A percentile compares a stretch with the other conserved stretches of the same genome.
phyloP scores from a whole-genome alignment of 192 early-diverging fungal genomes.

The Piromyces finnis region DNA sequence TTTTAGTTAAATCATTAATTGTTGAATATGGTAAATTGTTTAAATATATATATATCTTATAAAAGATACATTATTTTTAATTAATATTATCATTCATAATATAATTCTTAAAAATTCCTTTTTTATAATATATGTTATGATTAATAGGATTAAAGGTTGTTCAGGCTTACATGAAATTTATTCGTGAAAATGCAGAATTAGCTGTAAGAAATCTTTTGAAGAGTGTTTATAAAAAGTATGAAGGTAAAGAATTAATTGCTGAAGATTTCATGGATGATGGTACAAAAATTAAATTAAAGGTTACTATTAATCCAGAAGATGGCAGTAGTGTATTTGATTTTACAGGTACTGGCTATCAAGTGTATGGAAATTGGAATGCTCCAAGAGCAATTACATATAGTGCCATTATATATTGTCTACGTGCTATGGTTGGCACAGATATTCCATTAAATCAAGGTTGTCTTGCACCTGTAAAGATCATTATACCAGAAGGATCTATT shows the following conservation, averaged over 20 bases:
- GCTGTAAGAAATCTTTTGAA: slow-evolving; percentile 67
- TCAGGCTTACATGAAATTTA: slow-evolving; percentile 89
- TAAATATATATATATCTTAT: neutral
- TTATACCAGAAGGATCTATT: slow-evolving; percentile 63
- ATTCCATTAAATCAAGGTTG: slow-evolving; percentile 91
- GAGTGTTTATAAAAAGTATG: slow-evolving; percentile 19
- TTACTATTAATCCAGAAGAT: slow-evolving; percentile 44
- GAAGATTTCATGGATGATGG: slow-evolving; percentile 89
- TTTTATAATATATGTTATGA: no score
- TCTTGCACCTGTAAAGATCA: slow-evolving; percentile 59
- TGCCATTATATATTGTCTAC: slow-evolving; percentile 93
- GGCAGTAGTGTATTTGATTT: slow-evolving; percentile 88
- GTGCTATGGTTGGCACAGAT: slow-evolving; percentile 72
- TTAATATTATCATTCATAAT: no score
- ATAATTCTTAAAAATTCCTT: no score
- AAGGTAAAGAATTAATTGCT: slow-evolving; percentile 17
- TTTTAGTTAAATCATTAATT: slow-evolving; percentile 61
- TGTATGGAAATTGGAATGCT: slow-evolving; percentile 52
- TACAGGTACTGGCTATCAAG: slow-evolving; percentile 54
- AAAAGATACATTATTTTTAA: no score
- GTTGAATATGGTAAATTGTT: slow-evolving; percentile 41
- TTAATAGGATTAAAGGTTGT: slow-evolving; percentile 45
- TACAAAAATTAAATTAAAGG: slow-evolving; percentile 47
- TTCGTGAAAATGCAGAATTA: slow-evolving; percentile 71
- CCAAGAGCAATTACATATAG: slow-evolving; percentile 48